phyloP scores from a whole-genome alignment of 345 rosid species.

The Punica granatum region DNA sequence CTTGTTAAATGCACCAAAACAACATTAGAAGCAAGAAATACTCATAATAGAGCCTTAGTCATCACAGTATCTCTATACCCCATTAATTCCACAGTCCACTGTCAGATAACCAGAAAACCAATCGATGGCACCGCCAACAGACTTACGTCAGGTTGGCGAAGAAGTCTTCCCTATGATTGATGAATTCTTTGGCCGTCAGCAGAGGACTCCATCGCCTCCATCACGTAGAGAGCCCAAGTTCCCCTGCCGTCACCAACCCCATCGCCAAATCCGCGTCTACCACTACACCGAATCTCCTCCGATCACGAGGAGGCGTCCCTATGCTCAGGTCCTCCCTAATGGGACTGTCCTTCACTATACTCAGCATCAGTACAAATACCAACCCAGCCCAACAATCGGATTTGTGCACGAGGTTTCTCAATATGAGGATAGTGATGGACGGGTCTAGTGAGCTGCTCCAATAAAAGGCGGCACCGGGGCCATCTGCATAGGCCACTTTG shows the following conservation, averaged over 20 bases:
- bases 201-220: background rate
- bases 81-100: background rate
- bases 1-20: background rate
- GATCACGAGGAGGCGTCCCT: background rate
- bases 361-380: background rate
- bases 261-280: too few species aligned
- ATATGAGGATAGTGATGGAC: too few species aligned
- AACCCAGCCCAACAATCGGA: background rate
- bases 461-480: background rate
- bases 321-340: background rate
- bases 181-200: background rate
- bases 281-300: too few species aligned
- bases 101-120: background rate
- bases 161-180: constrained; percentile 4
- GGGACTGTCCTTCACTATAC: background rate
- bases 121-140: constrained; percentile 1
- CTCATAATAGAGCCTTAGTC: too few species aligned
- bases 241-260: too few species aligned
- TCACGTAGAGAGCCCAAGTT: too few species aligned
- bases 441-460: too few species aligned
- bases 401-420: background rate
- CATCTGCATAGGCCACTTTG: background rate
- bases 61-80: too few species aligned
- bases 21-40: background rate
- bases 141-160: background rate